phyloP scores from a whole-genome alignment of 345 rosid species.

The Dipteronia sinensis region DNA sequence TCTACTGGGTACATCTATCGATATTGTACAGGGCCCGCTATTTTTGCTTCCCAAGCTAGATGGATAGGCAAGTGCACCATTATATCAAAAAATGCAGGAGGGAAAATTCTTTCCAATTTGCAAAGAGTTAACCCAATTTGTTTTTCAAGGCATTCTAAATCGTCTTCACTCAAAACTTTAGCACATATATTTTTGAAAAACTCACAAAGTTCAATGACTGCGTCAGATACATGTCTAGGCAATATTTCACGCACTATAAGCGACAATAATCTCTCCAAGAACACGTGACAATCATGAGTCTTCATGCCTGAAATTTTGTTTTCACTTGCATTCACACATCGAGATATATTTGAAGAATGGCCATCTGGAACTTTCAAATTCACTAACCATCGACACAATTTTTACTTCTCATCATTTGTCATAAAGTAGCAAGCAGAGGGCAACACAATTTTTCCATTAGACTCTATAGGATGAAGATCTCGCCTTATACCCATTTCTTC shows the following conservation, averaged over 20 bases:
- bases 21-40: not conserved
- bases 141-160: not conserved
- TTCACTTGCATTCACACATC: too few relatives aligned
- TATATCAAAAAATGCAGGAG: not conserved
- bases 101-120: not conserved
- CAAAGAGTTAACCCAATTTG: not conserved
- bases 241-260: not conserved
- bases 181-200: constrained; percentile 6
- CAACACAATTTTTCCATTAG: too few relatives aligned
- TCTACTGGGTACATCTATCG: not conserved
- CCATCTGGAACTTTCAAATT: too few relatives aligned
- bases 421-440: too few relatives aligned
- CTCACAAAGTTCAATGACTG: not conserved
- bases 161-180: not conserved
- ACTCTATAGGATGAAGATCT: too few relatives aligned
- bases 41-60: not conserved
- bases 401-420: too few relatives aligned
- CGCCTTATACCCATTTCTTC: too few relatives aligned
- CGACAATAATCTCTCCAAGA: too few relatives aligned
- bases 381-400: too few relatives aligned
- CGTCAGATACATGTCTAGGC: not conserved
- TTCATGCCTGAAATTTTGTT: too few relatives aligned
- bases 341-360: too few relatives aligned
- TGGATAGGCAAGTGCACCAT: constrained; percentile 14
- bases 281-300: too few relatives aligned